Conservation (phyloP, 2,329 filamentous ascomycete species). For the Fusarium sp. region DNA sequence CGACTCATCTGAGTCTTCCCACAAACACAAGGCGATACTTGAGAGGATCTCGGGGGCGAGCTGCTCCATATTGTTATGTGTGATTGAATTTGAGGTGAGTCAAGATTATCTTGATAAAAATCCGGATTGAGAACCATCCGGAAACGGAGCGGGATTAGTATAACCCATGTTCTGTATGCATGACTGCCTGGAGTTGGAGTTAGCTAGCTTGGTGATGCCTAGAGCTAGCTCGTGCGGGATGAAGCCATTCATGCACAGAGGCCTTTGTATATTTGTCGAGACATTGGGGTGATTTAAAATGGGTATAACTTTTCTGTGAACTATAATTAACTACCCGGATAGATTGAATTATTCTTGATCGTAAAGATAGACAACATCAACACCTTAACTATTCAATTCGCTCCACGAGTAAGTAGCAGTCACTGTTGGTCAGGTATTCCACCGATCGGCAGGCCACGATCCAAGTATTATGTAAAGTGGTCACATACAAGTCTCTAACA, state of each 20-base stretch:
- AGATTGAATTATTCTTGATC: neutral
- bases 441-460: neutral
- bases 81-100: neutral
- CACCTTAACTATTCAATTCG: neutral
- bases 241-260: neutral
- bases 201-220: neutral
- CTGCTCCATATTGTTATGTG: neutral
- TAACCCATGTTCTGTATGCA: neutral
- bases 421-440: neutral
- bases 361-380: neutral
- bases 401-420: neutral
- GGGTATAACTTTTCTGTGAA: neutral
- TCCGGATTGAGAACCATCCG: neutral
- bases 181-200: neutral
- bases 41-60: neutral
- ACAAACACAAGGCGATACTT: neutral
- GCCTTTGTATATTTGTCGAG: too few species aligned
- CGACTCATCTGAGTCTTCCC: neutral
- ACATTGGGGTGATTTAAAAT: neutral
- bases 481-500: neutral
- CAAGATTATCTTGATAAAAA: neutral
- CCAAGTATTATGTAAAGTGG: neutral
- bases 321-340: accelerated
- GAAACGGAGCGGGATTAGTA: constrained; percentile 2
- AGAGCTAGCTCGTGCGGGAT: neutral